phyloP scores from a whole-genome alignment of 306 rosid genomes.

The Hippophae gyantsensis region DNA sequence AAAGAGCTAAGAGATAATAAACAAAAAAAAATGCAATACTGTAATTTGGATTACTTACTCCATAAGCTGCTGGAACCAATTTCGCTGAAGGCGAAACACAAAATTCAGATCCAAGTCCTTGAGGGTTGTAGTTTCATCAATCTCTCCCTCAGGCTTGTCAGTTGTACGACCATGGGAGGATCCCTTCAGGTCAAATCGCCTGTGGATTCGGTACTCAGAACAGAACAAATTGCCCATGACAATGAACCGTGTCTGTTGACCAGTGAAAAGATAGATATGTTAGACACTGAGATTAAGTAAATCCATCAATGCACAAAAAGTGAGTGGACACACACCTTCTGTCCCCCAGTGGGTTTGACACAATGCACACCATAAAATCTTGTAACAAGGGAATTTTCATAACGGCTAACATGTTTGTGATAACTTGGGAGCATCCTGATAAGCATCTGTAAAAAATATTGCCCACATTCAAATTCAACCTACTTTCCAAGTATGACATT shows the following conservation, averaged over 20 bases:
- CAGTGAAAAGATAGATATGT: slow-evolving; percentile 11
- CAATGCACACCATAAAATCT: slow-evolving; percentile 94
- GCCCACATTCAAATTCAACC: slow-evolving; percentile 9
- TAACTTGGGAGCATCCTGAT: slow-evolving; percentile 88
- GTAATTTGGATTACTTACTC: slow-evolving; percentile 38
- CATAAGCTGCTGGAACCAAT: slow-evolving; percentile 55
- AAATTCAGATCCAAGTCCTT: slow-evolving; percentile 95
- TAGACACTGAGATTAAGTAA: not conserved
- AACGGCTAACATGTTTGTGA: slow-evolving; percentile 48
- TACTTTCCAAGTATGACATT: not conserved
- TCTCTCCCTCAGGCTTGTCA: slow-evolving; percentile 65
- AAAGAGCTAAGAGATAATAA: slow-evolving; percentile 1
- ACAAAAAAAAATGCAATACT: not conserved
- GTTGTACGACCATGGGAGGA: slow-evolving; percentile 92
- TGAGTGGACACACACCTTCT: slow-evolving; percentile 44
- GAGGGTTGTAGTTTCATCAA: slow-evolving; percentile 95
- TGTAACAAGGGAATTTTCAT: slow-evolving; percentile 84
- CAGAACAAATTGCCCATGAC: slow-evolving; percentile 99
- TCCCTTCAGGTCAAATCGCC: slow-evolving; percentile 90
- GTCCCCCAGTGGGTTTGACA: slow-evolving; percentile 90
- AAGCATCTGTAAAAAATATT: slow-evolving; percentile 48
- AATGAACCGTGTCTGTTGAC: slow-evolving; percentile 79
- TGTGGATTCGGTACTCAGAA: slow-evolving; percentile 87
- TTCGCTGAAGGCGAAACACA: slow-evolving; percentile 63
- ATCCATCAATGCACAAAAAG: not conserved